phyloP scores from a whole-genome alignment of 768 basidiomycete genomes.

The Naganishia vaughanmartiniae region DNA sequence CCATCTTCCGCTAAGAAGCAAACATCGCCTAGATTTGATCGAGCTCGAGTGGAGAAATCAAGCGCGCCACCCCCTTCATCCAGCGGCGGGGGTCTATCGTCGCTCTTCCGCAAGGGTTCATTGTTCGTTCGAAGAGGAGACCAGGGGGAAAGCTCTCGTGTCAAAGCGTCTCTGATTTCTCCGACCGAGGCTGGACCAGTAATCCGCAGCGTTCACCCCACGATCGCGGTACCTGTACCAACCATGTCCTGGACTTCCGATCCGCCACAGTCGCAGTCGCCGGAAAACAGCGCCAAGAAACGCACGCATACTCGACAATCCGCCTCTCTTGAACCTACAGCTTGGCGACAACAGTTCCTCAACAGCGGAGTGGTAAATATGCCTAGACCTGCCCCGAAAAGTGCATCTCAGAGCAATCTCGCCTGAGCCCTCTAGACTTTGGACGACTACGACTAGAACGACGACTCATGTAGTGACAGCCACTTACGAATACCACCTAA shows the following conservation, averaged over 20 bases:
- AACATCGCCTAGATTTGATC: not conserved
- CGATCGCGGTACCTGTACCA: not conserved
- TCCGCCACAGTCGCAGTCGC: not conserved
- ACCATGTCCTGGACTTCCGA: not conserved
- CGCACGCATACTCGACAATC: constrained; percentile 13
- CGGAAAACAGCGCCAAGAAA: not conserved
- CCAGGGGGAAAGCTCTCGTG: constrained; percentile 17
- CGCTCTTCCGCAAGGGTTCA: constrained; percentile 12
- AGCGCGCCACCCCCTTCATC: not conserved
- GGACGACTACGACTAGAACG: not conserved
- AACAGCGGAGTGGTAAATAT: constrained; percentile 15
- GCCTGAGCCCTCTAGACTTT: not conserved
- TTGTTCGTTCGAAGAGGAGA: constrained; percentile 9
- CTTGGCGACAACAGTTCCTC: constrained; percentile 23
- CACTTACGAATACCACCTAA: not conserved
- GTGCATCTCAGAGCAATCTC: constrained; percentile 18
- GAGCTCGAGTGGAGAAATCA: not conserved
- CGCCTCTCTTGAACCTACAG: constrained; percentile 14
- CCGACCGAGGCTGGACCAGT: not conserved
- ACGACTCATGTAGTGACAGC: not conserved
- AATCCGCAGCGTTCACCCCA: constrained; percentile 2
- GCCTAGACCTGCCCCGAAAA: constrained; percentile 22
- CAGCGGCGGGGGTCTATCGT: constrained; percentile 5
- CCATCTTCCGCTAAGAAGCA: constrained; percentile 6
- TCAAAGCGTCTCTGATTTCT: not conserved